phyloP scores from a whole-genome alignment of 495 filamentous ascomycete species.

The Neurospora tetraspora region DNA sequence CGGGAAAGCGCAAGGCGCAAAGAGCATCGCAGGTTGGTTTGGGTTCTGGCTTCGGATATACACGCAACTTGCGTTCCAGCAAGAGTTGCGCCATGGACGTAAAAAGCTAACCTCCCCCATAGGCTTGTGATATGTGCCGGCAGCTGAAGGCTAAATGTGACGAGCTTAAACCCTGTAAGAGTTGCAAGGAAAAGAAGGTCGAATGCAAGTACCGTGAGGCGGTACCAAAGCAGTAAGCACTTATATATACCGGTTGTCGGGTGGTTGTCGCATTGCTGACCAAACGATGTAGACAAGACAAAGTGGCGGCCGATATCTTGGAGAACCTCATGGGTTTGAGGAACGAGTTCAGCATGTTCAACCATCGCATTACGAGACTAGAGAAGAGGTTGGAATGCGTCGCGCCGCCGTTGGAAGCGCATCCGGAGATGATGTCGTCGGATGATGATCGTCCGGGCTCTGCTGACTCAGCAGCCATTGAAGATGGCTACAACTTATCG shows the following conservation, averaged over 20 bases:
- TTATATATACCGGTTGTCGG: background rate
- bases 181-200: conserved; percentile 45
- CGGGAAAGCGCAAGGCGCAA: conserved; percentile 40
- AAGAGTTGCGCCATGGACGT: background rate
- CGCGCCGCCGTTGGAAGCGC: conserved; percentile 6
- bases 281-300: conserved; percentile 36
- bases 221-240: conserved; percentile 54
- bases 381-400: conserved; percentile 13
- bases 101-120: conserved; percentile 18
- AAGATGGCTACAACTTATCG: conserved; percentile 10
- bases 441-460: conserved; percentile 18
- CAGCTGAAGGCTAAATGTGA: conserved; percentile 64
- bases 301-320: conserved; percentile 39
- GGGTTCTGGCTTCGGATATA: background rate
- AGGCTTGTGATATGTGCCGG: conserved; percentile 62
- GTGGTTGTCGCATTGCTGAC: conserved; percentile 8
- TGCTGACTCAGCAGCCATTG: conserved; percentile 12
- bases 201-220: conserved; percentile 58
- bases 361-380: conserved; percentile 17
- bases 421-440: conserved; percentile 3
- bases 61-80: background rate
- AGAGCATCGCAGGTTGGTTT: conserved; percentile 40
- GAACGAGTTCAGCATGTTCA: conserved; percentile 21
- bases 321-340: conserved; percentile 28
- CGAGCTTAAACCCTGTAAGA: conserved; percentile 51